Evolutionary conservation across 495 filamentous ascomycete genomes (phyloP).

Genomic region (Aspergillus wentii): DNA sequence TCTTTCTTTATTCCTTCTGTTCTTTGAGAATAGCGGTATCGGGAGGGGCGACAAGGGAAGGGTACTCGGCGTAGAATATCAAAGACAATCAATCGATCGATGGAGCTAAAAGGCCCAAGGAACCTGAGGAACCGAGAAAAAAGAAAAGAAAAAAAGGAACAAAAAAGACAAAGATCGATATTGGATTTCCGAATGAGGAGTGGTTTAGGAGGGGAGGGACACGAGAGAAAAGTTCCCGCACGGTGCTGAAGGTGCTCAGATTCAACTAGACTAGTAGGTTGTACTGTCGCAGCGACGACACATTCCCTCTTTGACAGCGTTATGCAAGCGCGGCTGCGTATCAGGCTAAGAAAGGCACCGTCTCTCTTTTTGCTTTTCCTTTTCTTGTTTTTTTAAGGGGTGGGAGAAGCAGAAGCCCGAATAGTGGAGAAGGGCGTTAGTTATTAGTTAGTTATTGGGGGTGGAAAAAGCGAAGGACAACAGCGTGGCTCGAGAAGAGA

Average conservation of each 20-base stretch:
- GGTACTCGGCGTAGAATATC: no score
- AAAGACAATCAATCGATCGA: no score
- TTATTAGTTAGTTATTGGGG: no score
- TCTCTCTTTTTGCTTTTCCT: no score
- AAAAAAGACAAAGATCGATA: not conserved
- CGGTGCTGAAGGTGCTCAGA: slow-evolving; percentile 18
- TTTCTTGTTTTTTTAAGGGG: slow-evolving; percentile 18
- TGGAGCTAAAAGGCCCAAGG: no score
- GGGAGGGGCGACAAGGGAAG: no score
- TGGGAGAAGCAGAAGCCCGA: no score
- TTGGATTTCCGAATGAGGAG: slow-evolving; percentile 3
- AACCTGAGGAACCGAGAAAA: slow-evolving; percentile 1
- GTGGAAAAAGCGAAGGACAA: no score
- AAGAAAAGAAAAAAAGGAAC: slow-evolving; percentile 2
- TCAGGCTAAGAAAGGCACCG: slow-evolving; percentile 19
- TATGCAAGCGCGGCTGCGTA: slow-evolving; percentile 28
- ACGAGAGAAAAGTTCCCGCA: slow-evolving; percentile 11
- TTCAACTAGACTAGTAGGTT: no score
- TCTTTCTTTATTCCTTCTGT: no score
- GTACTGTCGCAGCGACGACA: slow-evolving; percentile 17
- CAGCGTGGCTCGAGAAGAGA: no score
- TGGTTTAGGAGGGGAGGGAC: slow-evolving; percentile 3
- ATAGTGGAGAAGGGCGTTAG: slow-evolving; percentile 20
- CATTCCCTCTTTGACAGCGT: slow-evolving; percentile 25
- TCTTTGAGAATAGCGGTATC: no score